Base-by-base conservation (phyloP, 495 filamentous ascomycete species). In the Trichocladium antarcticum region DNA sequence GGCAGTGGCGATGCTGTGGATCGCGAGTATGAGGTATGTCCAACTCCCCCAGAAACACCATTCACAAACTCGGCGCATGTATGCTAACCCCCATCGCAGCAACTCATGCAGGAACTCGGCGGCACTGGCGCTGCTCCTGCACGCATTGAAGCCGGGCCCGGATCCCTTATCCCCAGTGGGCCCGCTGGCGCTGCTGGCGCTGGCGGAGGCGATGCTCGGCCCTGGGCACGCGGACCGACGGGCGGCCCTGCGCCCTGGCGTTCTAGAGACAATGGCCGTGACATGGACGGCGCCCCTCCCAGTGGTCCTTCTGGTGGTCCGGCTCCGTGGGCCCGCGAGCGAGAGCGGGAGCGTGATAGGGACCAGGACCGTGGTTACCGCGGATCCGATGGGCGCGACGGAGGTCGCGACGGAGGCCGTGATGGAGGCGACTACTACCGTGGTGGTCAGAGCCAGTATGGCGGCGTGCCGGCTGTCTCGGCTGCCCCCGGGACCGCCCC, bases 91-190 rank as follows among this genome's bases (percentile, higher is more conserved):
- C 35, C 49, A 1, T 21, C 47, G 10, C 58, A 93, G 87, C 84
- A 90, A 85, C 86, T 98, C 63, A 93, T 98, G 87, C 81, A 90
- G 79, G 92, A 96, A 76, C 74, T 98, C 50, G 87, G 84, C 34
- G 74, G 78, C 31, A 72, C 74, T 51, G 80, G 75, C 34, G 76
- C 82, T 39, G 77, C 77, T 41, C 80, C 84, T 57, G 83, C 83
- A 56, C 85, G 82, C 49, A 94, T 96, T 56, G 92, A 96, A 74
- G 86, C 82, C 37, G 88, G 87, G 19, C 84, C 88, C 11, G 79
- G 77, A 21, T 75, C 76, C 9, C 71, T 67, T 44, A 68, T 69
- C 34, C 39, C 57, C 70, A 72, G 10, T 11, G 31, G 31, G 27
- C 39, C 57, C 70, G 72, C 2, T 11, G 31, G 31, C 12, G 5